These are phyloP conservation scores for Diaporthe batatas DNA, from an alignment of 2,329 filamentous ascomycete species.

Conservation along the genomic window DNA sequence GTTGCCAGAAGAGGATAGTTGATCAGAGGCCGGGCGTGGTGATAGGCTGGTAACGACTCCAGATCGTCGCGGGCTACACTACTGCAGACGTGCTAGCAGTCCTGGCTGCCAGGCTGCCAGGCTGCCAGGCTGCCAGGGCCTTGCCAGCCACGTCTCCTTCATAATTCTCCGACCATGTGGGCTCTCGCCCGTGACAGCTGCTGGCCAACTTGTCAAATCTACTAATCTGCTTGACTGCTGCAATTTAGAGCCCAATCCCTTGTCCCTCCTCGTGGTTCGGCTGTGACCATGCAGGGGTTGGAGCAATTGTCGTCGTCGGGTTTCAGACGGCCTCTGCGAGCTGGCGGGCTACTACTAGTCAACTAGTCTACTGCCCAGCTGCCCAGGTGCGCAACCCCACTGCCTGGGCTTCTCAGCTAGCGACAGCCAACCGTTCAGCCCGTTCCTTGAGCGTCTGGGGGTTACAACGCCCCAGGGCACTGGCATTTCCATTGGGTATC, in stretches of 20 bases:
- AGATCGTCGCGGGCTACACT: slow-evolving; percentile 26
- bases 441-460: slow-evolving; percentile 2
- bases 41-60: slow-evolving; percentile 40
- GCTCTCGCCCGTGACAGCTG: slow-evolving; percentile 16
- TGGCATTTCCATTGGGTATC: slow-evolving; percentile 38
- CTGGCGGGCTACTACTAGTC: too few relatives aligned
- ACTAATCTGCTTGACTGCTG: background rate
- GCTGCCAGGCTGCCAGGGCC: slow-evolving; percentile 23
- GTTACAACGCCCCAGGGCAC: slow-evolving; percentile 32
- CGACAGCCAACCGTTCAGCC: background rate
- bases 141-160: slow-evolving; percentile 14
- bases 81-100: slow-evolving; percentile 10
- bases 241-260: slow-evolving; percentile 19
- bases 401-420: slow-evolving; percentile 5
- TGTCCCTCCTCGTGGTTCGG: slow-evolving; percentile 35
- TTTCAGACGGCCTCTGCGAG: slow-evolving; percentile 35
- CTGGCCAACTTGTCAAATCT: slow-evolving; percentile 15
- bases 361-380: too few relatives aligned
- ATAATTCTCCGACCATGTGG: slow-evolving; percentile 34
- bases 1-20: slow-evolving; percentile 27
- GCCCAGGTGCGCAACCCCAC: background rate
- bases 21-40: slow-evolving; percentile 26
- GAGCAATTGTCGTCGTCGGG: slow-evolving; percentile 27
- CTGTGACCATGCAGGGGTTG: slow-evolving; percentile 39
- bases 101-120: too few relatives aligned